Conservation (phyloP, 306 rosid genomes). For the Cercis canadensis region DNA sequence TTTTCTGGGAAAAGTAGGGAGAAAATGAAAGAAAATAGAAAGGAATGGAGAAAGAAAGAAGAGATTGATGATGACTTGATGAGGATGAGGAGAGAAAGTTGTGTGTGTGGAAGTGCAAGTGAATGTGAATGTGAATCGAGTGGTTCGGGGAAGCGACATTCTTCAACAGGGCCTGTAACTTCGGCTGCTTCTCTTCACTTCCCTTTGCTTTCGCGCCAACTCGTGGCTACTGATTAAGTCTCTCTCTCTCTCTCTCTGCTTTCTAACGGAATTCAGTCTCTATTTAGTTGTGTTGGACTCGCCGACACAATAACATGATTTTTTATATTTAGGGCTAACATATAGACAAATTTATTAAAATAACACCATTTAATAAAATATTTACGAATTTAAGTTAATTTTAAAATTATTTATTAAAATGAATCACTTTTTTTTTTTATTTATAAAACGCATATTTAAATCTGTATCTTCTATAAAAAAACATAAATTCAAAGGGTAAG, state of each 20-base stretch:
- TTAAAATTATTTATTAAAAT: no score
- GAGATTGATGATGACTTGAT: constrained; percentile 19
- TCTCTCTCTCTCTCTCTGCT: constrained; percentile 40
- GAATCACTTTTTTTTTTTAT: no score
- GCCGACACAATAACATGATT: neutral
- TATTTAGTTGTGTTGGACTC: neutral
- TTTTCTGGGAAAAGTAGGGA: constrained; percentile 15
- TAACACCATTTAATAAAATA: no score
- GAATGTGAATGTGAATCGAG: constrained; percentile 58
- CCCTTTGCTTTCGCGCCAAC: constrained; percentile 86
- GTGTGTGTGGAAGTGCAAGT: constrained; percentile 43
- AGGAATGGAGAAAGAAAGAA: constrained; percentile 24
- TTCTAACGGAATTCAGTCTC: constrained; percentile 27
- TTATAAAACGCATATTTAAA: no score
- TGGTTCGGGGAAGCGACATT: constrained; percentile 61
- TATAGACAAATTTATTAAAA: no score
- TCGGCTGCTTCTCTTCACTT: constrained; percentile 62
- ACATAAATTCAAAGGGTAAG: no score
- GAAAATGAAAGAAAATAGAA: constrained; percentile 3
- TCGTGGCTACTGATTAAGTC: constrained; percentile 63
- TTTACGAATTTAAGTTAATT: no score
- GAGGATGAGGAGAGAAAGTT: constrained; percentile 32
- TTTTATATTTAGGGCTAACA: neutral
- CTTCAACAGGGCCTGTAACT: constrained; percentile 68
- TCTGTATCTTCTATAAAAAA: no score